Evolutionary conservation across 2,329 filamentous ascomycete species (phyloP).

Genomic region (Pseudogymnoascus sp.): DNA sequence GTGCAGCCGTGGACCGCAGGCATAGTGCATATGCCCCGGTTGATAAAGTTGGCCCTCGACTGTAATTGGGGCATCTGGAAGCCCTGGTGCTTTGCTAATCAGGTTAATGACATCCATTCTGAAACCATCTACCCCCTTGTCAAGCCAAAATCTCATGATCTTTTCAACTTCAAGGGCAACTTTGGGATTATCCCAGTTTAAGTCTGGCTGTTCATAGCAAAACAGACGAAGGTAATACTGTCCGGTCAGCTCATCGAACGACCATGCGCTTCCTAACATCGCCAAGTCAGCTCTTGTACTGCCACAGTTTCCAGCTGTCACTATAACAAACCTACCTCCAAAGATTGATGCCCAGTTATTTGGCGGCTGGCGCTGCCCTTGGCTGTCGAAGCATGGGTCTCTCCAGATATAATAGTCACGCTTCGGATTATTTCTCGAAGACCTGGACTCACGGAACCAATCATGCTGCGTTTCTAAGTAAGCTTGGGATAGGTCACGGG

Average conservation of each 20-base stretch:
- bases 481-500: not conserved
- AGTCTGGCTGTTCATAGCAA: constrained; percentile 61
- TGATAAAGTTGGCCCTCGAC: constrained; percentile 40
- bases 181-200: constrained; percentile 67
- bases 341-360: constrained; percentile 39
- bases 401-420: constrained; percentile 62
- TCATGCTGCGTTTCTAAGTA: constrained; percentile 35
- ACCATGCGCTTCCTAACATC: constrained; percentile 38
- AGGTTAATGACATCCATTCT: constrained; percentile 63
- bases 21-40: constrained; percentile 24
- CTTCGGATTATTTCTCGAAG: constrained; percentile 41
- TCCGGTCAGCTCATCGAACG: constrained; percentile 42
- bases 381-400: constrained; percentile 25
- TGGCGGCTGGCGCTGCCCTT: constrained; percentile 33
- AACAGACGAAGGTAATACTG: constrained; percentile 57
- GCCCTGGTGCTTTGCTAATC: constrained; percentile 52
- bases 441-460: constrained; percentile 51
- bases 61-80: constrained; percentile 43
- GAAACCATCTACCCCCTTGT: constrained; percentile 51
- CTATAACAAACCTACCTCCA: constrained; percentile 34
- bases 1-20: constrained; percentile 54
- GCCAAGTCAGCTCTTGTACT: constrained; percentile 15
- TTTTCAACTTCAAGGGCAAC: constrained; percentile 61
- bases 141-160: constrained; percentile 67
- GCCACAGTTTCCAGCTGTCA: constrained; percentile 32